Percentiles rank a stretch among this genome's conserved stretches.
These are phyloP conservation scores for Phytophthora tubulina DNA, from an alignment of 352 stramenopile genomes.

Conservation along the genomic window DNA sequence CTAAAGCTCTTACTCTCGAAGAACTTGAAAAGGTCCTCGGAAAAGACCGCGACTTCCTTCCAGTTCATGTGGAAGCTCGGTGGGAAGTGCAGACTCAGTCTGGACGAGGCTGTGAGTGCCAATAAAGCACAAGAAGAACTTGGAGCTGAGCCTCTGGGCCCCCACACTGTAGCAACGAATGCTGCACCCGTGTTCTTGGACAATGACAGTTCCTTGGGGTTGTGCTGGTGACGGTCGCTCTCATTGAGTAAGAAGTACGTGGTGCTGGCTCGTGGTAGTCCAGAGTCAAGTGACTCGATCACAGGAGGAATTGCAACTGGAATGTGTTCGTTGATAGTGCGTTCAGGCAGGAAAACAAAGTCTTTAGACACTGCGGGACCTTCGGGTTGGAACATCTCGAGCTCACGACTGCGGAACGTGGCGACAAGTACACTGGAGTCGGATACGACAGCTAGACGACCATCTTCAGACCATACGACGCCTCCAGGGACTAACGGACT, in stretches of 20 bases:
- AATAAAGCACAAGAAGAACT: slow-evolving; percentile 78
- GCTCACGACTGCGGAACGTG: slow-evolving; percentile 80
- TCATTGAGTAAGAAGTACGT: slow-evolving; percentile 80
- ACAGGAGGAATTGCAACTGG: slow-evolving; percentile 62
- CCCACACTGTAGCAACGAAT: slow-evolving; percentile 74
- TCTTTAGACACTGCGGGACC: slow-evolving; percentile 82
- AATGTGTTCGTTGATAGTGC: slow-evolving; percentile 51
- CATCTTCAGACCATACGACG: slow-evolving; percentile 78
- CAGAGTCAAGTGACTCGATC: slow-evolving; percentile 45
- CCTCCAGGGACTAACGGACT: slow-evolving; percentile 75
- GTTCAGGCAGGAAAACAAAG: slow-evolving; percentile 78
- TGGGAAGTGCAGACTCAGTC: slow-evolving; percentile 77
- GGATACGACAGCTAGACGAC: slow-evolving; percentile 74
- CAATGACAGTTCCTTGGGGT: slow-evolving; percentile 85
- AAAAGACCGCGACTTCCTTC: slow-evolving; percentile 77
- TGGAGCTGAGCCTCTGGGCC: slow-evolving; percentile 74
- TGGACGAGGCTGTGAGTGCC: slow-evolving; percentile 62
- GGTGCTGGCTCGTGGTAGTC: slow-evolving; percentile 44
- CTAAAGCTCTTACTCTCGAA: slow-evolving; percentile 56
- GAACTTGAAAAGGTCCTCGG: slow-evolving; percentile 74
- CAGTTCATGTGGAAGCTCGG: slow-evolving; percentile 87
- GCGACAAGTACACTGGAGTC: slow-evolving; percentile 82
- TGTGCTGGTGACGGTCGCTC: slow-evolving; percentile 74
- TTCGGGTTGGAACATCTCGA: slow-evolving; percentile 86
- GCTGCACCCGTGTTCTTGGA: slow-evolving; percentile 76